Evolutionary conservation across 768 basidiomycete species (phyloP).

Genomic region (Daedalea quercina): DNA sequence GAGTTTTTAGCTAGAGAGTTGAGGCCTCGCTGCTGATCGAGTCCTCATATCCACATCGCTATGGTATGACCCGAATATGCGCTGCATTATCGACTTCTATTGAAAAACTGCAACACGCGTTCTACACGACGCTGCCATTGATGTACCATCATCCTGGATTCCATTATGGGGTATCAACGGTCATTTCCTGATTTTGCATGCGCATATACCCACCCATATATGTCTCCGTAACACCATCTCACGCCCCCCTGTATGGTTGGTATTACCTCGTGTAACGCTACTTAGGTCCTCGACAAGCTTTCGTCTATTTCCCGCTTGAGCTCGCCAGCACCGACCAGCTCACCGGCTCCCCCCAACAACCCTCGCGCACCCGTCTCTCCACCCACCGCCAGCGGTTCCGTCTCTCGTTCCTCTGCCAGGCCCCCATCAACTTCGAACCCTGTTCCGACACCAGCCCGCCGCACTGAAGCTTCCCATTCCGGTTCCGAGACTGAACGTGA

Average conservation of each 20-base stretch:
- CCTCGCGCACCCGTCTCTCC: slow-evolving; percentile 27
- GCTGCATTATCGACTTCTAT: slow-evolving; percentile 1
- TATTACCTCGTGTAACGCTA: neutral
- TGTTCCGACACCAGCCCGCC: slow-evolving; percentile 12
- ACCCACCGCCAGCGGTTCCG: slow-evolving; percentile 27
- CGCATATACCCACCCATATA: neutral
- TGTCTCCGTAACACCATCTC: neutral
- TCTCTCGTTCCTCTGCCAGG: slow-evolving; percentile 20
- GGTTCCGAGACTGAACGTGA: slow-evolving; percentile 85
- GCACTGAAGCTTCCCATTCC: slow-evolving; percentile 33
- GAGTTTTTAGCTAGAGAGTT: slow-evolving; percentile 22
- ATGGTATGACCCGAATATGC: no score
- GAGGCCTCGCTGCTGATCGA: slow-evolving; percentile 7
- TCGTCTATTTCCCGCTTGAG: slow-evolving; percentile 48
- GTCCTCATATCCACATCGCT: neutral
- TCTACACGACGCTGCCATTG: neutral
- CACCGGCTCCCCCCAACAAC: slow-evolving; percentile 38
- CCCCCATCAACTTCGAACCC: slow-evolving; percentile 28
- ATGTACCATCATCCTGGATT: no score
- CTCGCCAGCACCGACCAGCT: slow-evolving; percentile 44
- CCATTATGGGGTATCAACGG: no score
- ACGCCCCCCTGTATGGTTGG: neutral
- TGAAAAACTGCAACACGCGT: neutral
- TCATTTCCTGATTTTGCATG: no score
- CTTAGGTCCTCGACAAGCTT: slow-evolving; percentile 64